Conservation (phyloP, 1,139 yeast genomes). For the Protomyces gravidus region DNA sequence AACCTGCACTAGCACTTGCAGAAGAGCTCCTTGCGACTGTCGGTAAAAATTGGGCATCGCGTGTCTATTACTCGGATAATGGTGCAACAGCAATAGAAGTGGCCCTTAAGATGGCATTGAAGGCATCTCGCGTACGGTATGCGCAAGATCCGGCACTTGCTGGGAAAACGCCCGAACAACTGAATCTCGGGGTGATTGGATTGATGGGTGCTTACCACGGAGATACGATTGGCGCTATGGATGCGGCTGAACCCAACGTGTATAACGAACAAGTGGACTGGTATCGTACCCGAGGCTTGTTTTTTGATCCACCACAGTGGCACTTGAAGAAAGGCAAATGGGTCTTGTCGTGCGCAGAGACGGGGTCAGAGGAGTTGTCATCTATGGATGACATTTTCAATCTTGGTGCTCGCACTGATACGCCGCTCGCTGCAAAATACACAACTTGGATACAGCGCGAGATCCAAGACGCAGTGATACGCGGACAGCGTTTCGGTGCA, state of each 20-base stretch:
- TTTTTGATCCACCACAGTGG: constrained; percentile 38
- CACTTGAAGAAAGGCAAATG: constrained; percentile 35
- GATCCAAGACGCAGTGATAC: constrained; percentile 25
- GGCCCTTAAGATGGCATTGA: constrained; percentile 39
- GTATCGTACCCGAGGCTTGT: constrained; percentile 37
- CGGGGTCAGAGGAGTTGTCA: constrained; percentile 29
- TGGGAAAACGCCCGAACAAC: constrained; percentile 28
- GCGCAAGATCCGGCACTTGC: constrained; percentile 27
- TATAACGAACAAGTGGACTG: constrained; percentile 38
- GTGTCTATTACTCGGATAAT: constrained; percentile 39
- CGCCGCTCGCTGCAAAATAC: constrained; percentile 6
- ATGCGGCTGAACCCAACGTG: constrained; percentile 38
- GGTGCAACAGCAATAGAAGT: constrained; percentile 40
- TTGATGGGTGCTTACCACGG: constrained; percentile 39
- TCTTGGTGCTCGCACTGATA: constrained; percentile 29
- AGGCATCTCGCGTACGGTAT: constrained; percentile 36
- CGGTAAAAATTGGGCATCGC: constrained; percentile 34
- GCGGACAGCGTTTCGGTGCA: constrained; percentile 37
- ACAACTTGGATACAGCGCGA: constrained; percentile 32
- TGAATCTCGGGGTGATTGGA: constrained; percentile 36
- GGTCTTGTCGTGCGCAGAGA: constrained; percentile 30
- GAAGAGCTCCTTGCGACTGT: constrained; percentile 33
- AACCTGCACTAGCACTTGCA: constrained; percentile 38
- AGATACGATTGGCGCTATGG: constrained; percentile 39
- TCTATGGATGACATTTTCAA: constrained; percentile 34